Evolutionary conservation across 306 rosid species (phyloP), one percentile per base, ranked within the genome.

Genomic region (Prunus salicina): DNA sequence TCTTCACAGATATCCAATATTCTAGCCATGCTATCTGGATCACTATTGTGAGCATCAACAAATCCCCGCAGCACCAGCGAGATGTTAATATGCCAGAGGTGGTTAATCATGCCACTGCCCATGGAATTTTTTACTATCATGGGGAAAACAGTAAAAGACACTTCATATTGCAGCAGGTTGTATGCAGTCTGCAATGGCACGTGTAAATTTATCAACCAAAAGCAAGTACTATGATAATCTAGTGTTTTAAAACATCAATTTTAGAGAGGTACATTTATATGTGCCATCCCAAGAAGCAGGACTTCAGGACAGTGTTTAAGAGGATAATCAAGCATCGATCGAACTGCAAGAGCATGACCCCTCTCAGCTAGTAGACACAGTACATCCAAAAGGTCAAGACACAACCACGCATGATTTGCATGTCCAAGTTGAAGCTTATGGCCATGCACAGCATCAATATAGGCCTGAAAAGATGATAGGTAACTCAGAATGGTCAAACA

Each of bases 211-310:
- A 73, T 67, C 65, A 82, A 28, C 67, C 50, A 76, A 72, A 66
- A 61, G 71, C 57, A 28, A 67, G 61, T 15, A 49, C 19, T 43
- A 10, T 27, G 22, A 50, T 10, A n/a, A 45, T 66, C 78, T 8
- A 52, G 12, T 62, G 50, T 12, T 16, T 13, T 19, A 60, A 70
- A 11, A 18, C 60, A 58, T 14, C 38, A 79, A n/a, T 61, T 27
- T 68, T 65, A 72, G 58, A 43, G 41, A 69, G 61, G 63, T 96
- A 96, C 99, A 76, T 86, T 93, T 69, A 85, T 77, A 22, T 89
- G 88, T 68, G 99, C 86, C 88, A 96, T 78, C 80, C 99, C 99
- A 72, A 92, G 98, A 78, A 96, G 97, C 82, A 96, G 86, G 74
- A 93, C 77, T 85, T 93, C 99, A 50, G 99, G 91, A 79, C 98